Evolutionary conservation across 371 early-diverging fungal genomes (phyloP), one percentile per base, ranked within the genome.

Genomic region (Gilbertella persicaria): DNA sequence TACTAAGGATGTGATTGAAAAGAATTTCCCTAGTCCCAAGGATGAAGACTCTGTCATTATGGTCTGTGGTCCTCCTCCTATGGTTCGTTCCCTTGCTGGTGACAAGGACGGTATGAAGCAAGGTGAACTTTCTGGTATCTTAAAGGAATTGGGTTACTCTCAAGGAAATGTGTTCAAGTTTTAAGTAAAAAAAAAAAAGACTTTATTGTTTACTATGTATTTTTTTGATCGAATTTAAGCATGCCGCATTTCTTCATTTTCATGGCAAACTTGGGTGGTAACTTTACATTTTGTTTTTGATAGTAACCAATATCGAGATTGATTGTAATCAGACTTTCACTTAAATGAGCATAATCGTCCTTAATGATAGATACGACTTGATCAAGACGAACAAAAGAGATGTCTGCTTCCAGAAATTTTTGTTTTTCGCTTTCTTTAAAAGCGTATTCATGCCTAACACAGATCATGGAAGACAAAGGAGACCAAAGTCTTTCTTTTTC

Each of bases 21-120:
- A 88, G 58, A 37, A 82, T 64, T 64, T 89, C 58, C 91, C 90
- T 1, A 42, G 62, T 8, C 80, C 90, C 26, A 73, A 75, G 2
- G 67, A 78, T 26, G 66, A 66, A 16, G 75, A 77, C 53, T 50
- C 80, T 50, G 74, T 89, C 54, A 78, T 97, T 57, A 80, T 93
- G 50, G 92, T 95, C 35, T 98, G 98, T 69, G 97, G 98, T 45
- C 96, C 96, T 28, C 67, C 74, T 42, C 85, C 83, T 9, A 85
- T 96, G 87, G 76, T 97, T 61, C 78, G 81, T 51, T 56, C 75
- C 13, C 60, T 97, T 37, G 81, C 91, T 54, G 99, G 99, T n/a
- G 58, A 79, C 50, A 97, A 96, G 82, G 78, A 71, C 45, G 89
- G 91, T 60, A 82, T 78, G 49, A 78, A 80, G 35, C 99, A 97